phyloP scores from a whole-genome alignment of 495 filamentous ascomycete species.

The Penicillium waksmanii region DNA sequence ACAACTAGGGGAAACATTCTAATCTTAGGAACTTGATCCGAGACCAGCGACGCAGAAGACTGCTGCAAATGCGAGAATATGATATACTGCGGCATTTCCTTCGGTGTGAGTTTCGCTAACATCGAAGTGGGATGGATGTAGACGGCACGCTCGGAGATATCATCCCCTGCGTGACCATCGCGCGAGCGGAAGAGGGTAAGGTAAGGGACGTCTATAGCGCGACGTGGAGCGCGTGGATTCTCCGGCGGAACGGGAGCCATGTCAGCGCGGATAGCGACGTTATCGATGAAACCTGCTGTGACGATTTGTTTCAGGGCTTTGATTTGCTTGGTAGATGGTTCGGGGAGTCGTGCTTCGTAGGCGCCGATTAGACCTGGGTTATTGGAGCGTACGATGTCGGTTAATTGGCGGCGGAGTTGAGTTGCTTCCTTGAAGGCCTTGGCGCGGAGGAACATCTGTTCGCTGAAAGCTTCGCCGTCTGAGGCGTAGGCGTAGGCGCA shows the following conservation, averaged over 20 bases:
- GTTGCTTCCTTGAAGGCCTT: constrained; percentile 86
- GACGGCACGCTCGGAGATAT: constrained; percentile 61
- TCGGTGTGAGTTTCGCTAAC: constrained; percentile 68
- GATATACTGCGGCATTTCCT: constrained; percentile 82
- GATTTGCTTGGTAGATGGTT: constrained; percentile 71
- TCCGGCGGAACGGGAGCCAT: constrained; percentile 75
- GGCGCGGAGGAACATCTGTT: constrained; percentile 76
- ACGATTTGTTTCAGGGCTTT: constrained; percentile 88
- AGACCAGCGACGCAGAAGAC: constrained; percentile 53
- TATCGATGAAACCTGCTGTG: constrained; percentile 92
- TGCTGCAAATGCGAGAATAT: constrained; percentile 85
- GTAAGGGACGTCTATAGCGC: constrained; percentile 89
- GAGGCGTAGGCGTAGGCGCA: constrained; percentile 79
- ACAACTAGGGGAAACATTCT: constrained; percentile 87
- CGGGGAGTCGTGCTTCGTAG: constrained; percentile 64
- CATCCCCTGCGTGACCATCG: constrained; percentile 48
- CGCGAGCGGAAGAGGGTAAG: constrained; percentile 79
- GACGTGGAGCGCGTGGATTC: constrained; percentile 68
- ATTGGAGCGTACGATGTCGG: constrained; percentile 75
- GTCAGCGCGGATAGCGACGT: constrained; percentile 92
- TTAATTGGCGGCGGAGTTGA: constrained; percentile 81
- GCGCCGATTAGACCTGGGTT: constrained; percentile 66
- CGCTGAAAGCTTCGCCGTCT: constrained; percentile 71
- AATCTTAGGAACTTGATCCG: constrained; percentile 67
- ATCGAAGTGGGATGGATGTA: constrained; percentile 86